Base-by-base conservation (phyloP, 257 asterid species). In the Nicotiana benthamiana region DNA sequence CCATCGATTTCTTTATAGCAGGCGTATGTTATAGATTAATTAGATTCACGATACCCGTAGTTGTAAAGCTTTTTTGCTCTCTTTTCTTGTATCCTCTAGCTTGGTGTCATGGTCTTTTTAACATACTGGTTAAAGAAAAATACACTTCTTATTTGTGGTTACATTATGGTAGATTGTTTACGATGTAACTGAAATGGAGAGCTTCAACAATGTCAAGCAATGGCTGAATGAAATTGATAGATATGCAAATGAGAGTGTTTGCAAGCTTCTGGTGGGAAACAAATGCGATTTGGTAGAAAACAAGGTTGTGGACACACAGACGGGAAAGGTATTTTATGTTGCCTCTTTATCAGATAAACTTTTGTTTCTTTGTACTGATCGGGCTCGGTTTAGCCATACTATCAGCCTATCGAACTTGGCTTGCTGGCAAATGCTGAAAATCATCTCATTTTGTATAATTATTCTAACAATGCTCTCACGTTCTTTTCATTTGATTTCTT, bases 181-280 rank as follows among this genome's bases (percentile, higher is more conserved):
- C 72, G 98, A 95, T 86, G 98, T 95, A 40, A 95, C 98, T 68
- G 98, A 93, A 81, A 92, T 90, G 97, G 98, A 95, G 90, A 95
- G 98, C 92, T 95, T 93, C 95, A 92, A 93, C 93, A 93, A 95
- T 86, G 98, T 95, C 60, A 95, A 95, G 87, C 98, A 95, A 83
- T 95, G 98, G 98, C 89, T 95, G 54, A 95, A 85, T 88, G 98
- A 95, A 91, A 93, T 93, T 51, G 97, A 95, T 84, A 91, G 97
- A 89, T 95, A 95, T 75, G 98, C 98, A 64, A 95, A 92, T 85
- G 98, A 95, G 66, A 95, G 88, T 48, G 98, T 95, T n/a, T 95
- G 98, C 94, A 95, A 95, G 91, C 98, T 95, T 84, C 86, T 95
- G 87, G 98, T 95, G 56, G 98, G 98, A 30, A 95, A 95, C 91